These are phyloP conservation scores for Aurantiochytrium sp. DNA, from an alignment of 108 stramenopile species.

Conservation along the genomic window DNA sequence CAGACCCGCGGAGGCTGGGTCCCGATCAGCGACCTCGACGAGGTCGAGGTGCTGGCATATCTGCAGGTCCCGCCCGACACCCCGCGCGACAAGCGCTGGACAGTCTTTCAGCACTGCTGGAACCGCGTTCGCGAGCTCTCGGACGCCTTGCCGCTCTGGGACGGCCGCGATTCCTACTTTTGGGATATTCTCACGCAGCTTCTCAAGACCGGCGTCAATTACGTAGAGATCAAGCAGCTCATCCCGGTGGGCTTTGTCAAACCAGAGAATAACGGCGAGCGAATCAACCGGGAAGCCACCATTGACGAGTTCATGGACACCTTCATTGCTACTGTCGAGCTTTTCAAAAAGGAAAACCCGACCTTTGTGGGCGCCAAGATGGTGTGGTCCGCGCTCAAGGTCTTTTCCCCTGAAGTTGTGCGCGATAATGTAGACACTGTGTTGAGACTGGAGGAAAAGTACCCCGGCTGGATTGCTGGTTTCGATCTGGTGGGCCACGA, in stretches of 20 bases:
- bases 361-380: slow-evolving; percentile 3
- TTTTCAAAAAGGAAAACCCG: not conserved
- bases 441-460: not conserved
- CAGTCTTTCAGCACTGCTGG: not conserved
- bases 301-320: slow-evolving; percentile 1
- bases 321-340: not conserved
- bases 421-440: not conserved
- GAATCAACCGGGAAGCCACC: not conserved
- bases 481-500: slow-evolving; percentile 17
- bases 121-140: slow-evolving; percentile 11
- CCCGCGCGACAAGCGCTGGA: not conserved
- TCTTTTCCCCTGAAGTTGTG: not conserved
- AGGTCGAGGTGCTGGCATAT: not conserved
- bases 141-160: not conserved
- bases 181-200: slow-evolving; percentile 4
- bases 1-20: not conserved
- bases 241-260: not conserved
- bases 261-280: not conserved
- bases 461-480: not conserved
- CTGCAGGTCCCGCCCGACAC: not conserved
- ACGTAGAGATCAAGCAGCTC: slow-evolving; percentile 11
- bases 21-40: not conserved
- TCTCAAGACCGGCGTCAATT: not conserved
- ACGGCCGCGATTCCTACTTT: not conserved
- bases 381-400: not conserved